Evolutionary conservation across 228 moss, liverwort and hornwort species (phyloP), one percentile per base, ranked within the genome.

Genomic region (Sphagnum magellanicum): DNA sequence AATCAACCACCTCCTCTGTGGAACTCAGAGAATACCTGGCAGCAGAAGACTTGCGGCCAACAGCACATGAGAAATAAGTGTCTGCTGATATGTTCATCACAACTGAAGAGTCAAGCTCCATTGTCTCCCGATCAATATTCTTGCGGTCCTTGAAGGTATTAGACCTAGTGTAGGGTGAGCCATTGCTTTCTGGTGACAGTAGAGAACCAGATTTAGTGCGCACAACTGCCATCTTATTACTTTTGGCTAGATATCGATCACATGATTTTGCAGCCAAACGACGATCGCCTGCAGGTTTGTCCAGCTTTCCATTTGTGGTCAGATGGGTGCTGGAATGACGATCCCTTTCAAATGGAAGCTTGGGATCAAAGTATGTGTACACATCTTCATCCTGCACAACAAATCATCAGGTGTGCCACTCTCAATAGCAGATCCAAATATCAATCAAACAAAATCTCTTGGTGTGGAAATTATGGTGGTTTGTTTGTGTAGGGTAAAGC

Each of bases 31-130:
- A 95, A 73, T 85, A 95, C 68, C 95, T 83, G 50, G 95, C 95
- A 57, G 80, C 76, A 59, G 95, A 95, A 65, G 83, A 84, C 76
- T 86, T 89, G 55, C 87, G 81, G 64, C 90, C 90, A n/a, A 95
- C 95, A 63, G 95, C 92, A 76, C 95, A 95, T 51, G 92, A 92
- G 67, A 95, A 90, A 68, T 92, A 95, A 48, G 88, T 92, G 15
- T 92, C 90, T 61, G 82, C 75, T 47, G 89, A 86, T 32, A 86
- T 62, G 15, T 62, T 16, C 5, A 62, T 62, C 49, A 84, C 78
- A 68, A 32, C 32, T 32, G 32, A 32, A 32, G 32, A 32, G 32
- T 32, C 32, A 32, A 32, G 32, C 55, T 78, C 73, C 16, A 66
- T 67, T 32, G 61, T 52, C 4, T 82, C 82, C 5, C 70, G 75